Conservation (phyloP, 129 eudicot genomes). For the Heracleum sosnowskyi region DNA sequence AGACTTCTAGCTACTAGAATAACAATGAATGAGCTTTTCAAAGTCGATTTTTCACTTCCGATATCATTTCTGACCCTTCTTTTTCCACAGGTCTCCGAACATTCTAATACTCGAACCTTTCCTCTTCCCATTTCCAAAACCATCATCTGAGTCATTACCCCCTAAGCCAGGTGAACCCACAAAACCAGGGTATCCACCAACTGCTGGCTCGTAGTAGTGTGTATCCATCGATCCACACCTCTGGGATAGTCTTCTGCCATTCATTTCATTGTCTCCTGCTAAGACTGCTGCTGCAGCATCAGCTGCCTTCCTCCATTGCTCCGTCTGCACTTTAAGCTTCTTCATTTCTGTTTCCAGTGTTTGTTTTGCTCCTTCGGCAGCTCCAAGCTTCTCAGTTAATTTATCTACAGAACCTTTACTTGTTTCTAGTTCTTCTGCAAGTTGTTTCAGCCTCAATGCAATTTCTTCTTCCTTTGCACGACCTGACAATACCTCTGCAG, state of each 20-base stretch:
- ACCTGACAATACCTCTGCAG: conserved; percentile 19
- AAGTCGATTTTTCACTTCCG: neutral
- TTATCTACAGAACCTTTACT: conserved; percentile 29
- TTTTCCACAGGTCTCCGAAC: conserved; percentile 98
- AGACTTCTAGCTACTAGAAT: neutral
- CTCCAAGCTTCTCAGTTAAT: conserved; percentile 46
- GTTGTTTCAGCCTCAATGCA: conserved; percentile 23
- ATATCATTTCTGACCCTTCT: conserved; percentile 65
- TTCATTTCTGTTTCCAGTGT: conserved; percentile 69
- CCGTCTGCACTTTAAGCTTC: conserved; percentile 77
- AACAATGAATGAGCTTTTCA: conserved; percentile 10
- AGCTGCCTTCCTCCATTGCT: conserved; percentile 98
- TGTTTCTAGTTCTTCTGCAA: conserved; percentile 41
- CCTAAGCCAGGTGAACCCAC: conserved; percentile 57
- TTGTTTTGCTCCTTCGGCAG: conserved; percentile 48
- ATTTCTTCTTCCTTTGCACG: conserved; percentile 37
- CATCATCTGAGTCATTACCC: conserved; percentile 51
- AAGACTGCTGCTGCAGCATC: conserved; percentile 79
- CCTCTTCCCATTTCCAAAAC: conserved; percentile 56
- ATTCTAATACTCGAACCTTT: conserved; percentile 80
- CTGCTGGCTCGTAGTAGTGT: conserved; percentile 37
- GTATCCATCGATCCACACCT: conserved; percentile 88
- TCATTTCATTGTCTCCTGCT: conserved; percentile 55
- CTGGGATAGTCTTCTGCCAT: conserved; percentile 51
- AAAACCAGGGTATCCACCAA: conserved; percentile 37